Conservation (phyloP, 1,139 yeast species). For the Ogataea hybrid region DNA sequence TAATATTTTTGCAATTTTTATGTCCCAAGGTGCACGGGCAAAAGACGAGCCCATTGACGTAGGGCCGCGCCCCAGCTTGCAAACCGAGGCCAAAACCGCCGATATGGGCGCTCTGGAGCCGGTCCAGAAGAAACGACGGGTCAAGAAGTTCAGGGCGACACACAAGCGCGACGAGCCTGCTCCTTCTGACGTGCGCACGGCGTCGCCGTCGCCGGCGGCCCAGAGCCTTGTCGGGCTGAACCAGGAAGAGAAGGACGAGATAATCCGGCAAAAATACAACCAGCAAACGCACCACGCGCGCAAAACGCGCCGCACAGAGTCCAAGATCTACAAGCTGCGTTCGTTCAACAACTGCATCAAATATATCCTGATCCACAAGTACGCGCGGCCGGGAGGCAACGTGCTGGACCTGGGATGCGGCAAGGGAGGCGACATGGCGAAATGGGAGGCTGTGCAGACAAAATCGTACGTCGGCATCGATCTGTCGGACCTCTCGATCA, state of each 20-base stretch:
- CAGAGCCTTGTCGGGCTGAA: slow-evolving; percentile 14
- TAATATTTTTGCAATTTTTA: not conserved
- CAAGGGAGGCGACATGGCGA: slow-evolving; percentile 94
- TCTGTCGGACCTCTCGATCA: slow-evolving; percentile 82
- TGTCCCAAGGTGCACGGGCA: not conserved
- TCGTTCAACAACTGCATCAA: slow-evolving; percentile 92
- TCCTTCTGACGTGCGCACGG: not conserved
- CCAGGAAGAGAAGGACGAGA: slow-evolving; percentile 38
- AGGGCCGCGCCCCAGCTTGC: not conserved
- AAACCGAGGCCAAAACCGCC: slow-evolving; percentile 25
- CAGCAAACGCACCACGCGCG: slow-evolving; percentile 74
- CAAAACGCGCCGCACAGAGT: slow-evolving; percentile 60
- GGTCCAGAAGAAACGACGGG: slow-evolving; percentile 2
- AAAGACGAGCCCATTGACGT: slow-evolving; percentile 7
- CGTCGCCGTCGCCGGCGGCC: slow-evolving; percentile 4
- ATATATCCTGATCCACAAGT: slow-evolving; percentile 76
- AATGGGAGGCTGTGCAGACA: slow-evolving; percentile 75
- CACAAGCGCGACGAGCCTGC: not conserved
- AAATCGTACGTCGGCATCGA: slow-evolving; percentile 87
- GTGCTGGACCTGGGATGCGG: slow-evolving; percentile 94
- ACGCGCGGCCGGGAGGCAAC: slow-evolving; percentile 48
- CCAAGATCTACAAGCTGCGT: slow-evolving; percentile 83
- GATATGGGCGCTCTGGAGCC: slow-evolving; percentile 25
- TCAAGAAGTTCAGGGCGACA: slow-evolving; percentile 9
- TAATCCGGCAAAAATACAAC: slow-evolving; percentile 83